Evolutionary conservation across 2,329 filamentous ascomycete species (phyloP).

Genomic region (Exophiala aquamarina): DNA sequence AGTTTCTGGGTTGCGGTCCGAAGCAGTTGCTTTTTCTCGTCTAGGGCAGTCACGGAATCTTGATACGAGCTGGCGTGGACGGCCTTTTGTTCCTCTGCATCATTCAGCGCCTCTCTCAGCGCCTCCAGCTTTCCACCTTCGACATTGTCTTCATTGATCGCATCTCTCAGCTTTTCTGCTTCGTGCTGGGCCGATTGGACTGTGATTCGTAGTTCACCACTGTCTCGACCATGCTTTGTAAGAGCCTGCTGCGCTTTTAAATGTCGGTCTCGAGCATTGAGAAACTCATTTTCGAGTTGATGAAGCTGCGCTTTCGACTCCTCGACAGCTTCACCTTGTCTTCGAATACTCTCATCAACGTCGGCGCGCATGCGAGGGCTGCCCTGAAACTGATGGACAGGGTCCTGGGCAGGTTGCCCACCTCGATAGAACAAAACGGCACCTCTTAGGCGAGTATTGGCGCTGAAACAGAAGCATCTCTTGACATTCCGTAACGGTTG

Average conservation of each 20-base stretch:
- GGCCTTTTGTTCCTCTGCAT: slow-evolving; percentile 52
- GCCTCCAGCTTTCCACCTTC: slow-evolving; percentile 65
- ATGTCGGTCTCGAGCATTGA: slow-evolving; percentile 49
- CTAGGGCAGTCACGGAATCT: slow-evolving; percentile 49
- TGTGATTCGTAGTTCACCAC: slow-evolving; percentile 53
- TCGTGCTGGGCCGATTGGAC: slow-evolving; percentile 62
- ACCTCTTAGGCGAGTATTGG: slow-evolving; percentile 64
- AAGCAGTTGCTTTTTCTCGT: slow-evolving; percentile 44
- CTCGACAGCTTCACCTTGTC: slow-evolving; percentile 49
- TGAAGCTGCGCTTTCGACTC: slow-evolving; percentile 58
- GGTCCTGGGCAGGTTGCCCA: slow-evolving; percentile 51
- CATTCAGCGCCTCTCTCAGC: slow-evolving; percentile 59
- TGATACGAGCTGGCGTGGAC: slow-evolving; percentile 45
- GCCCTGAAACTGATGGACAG: slow-evolving; percentile 54
- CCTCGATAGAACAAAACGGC: slow-evolving; percentile 56
- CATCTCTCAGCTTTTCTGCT: slow-evolving; percentile 67
- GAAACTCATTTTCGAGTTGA: slow-evolving; percentile 52
- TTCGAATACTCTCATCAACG: slow-evolving; percentile 63
- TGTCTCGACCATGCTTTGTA: slow-evolving; percentile 48
- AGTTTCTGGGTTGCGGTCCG: too few relatives aligned
- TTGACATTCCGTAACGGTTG: slow-evolving; percentile 63
- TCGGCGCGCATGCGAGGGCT: slow-evolving; percentile 78
- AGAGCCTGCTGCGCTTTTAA: slow-evolving; percentile 53
- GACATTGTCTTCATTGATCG: slow-evolving; percentile 56
- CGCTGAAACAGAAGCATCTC: slow-evolving; percentile 63